Percentiles rank a stretch among this genome's conserved stretches.
These are phyloP conservation scores for Plantago coronopus DNA, from an alignment of 305 asterid genomes.

Conservation along the genomic window DNA sequence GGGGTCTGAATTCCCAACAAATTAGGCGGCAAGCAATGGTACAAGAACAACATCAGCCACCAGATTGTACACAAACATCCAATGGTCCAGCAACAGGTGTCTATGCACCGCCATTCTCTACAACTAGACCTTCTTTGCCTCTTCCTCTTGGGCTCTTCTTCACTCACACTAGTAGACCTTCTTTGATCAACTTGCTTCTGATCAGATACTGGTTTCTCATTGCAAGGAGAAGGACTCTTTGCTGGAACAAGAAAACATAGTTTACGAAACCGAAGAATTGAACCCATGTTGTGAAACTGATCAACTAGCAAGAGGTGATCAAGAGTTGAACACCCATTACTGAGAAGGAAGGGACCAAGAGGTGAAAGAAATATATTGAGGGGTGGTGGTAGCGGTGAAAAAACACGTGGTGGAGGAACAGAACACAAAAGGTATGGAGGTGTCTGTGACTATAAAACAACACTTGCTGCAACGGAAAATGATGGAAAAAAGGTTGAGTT, in stretches of 20 bases:
- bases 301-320: slow-evolving; percentile 9
- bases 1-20: slow-evolving; percentile 43
- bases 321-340: slow-evolving; percentile 8
- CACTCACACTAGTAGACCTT: slow-evolving; percentile 9
- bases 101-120: slow-evolving; percentile 68
- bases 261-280: slow-evolving; percentile 63
- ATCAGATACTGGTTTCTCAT: slow-evolving; percentile 10
- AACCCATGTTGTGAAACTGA: slow-evolving; percentile 40
- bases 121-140: slow-evolving; percentile 19
- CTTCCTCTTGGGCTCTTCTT: slow-evolving; percentile 11
- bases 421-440: slow-evolving; percentile 30
- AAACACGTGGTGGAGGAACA: slow-evolving; percentile 38
- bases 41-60: slow-evolving; percentile 61
- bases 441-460: slow-evolving; percentile 25
- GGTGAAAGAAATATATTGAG: slow-evolving; percentile 4
- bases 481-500: background rate
- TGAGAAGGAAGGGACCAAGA: background rate
- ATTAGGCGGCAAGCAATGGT: slow-evolving; percentile 46
- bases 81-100: slow-evolving; percentile 57
- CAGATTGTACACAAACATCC: slow-evolving; percentile 68
- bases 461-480: slow-evolving; percentile 1
- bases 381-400: slow-evolving; percentile 15
- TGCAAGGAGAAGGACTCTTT: slow-evolving; percentile 6
- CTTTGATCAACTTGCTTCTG: slow-evolving; percentile 21
- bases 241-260: slow-evolving; percentile 50